phyloP scores from a whole-genome alignment of 2,329 filamentous ascomycete genomes.

The Didymella arachidicola region DNA sequence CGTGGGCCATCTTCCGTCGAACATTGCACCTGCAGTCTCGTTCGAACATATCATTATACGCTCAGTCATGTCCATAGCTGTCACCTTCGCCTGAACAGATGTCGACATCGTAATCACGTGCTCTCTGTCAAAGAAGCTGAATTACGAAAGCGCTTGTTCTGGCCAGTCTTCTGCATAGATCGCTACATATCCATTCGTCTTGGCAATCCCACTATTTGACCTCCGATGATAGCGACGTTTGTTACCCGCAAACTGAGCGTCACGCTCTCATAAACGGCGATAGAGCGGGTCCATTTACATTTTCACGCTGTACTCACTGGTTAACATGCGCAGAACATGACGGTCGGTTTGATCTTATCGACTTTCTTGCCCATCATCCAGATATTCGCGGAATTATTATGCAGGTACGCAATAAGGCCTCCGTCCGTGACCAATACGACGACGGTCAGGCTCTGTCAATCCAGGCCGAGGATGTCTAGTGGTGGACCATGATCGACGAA shows the following conservation, averaged over 20 bases:
- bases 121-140: conserved; percentile 25
- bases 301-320: neutral
- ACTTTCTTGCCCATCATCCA: conserved; percentile 36
- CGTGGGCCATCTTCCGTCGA: neutral
- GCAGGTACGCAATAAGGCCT: conserved; percentile 28
- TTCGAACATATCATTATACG: conserved; percentile 34
- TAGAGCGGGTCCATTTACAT: neutral
- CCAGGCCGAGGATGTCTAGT: conserved; percentile 36
- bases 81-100: conserved; percentile 31
- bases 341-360: conserved; percentile 30
- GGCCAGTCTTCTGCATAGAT: conserved; percentile 37
- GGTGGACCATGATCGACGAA: conserved; percentile 43
- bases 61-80: conserved; percentile 38
- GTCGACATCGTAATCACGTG: conserved; percentile 18
- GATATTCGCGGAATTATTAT: conserved; percentile 36
- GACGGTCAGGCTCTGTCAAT: conserved; percentile 23
- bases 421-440: conserved; percentile 21
- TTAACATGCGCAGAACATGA: conserved; percentile 20
- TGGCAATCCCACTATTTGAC: conserved; percentile 33
- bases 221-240: conserved; percentile 32
- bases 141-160: conserved; percentile 37
- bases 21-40: conserved; percentile 4
- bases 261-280: neutral
- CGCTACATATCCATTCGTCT: conserved; percentile 36
- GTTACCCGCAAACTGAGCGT: conserved; percentile 31